These are phyloP conservation scores for Venturia nashicola DNA, from an alignment of 2,329 filamentous ascomycete species.

Conservation along the genomic window DNA sequence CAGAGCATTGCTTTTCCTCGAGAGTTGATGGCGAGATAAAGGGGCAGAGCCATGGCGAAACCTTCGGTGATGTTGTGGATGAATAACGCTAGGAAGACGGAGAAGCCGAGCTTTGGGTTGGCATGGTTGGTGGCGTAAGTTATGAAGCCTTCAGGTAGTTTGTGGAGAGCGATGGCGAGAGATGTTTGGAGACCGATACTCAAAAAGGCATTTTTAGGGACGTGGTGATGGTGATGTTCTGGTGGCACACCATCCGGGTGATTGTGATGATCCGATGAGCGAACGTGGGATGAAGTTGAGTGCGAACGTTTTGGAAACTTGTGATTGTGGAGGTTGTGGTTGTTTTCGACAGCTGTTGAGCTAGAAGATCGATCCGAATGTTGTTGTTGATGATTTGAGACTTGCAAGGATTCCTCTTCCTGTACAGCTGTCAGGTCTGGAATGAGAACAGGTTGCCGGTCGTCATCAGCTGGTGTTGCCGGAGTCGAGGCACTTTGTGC, in stretches of 20 bases:
- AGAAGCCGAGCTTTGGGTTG: slow-evolving; percentile 75
- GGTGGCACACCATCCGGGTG: slow-evolving; percentile 21
- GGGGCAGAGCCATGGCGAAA: slow-evolving; percentile 81
- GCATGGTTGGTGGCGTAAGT: slow-evolving; percentile 97
- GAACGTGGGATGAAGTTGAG: neutral
- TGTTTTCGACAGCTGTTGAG: slow-evolving; percentile 11
- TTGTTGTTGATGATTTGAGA: slow-evolving; percentile 11
- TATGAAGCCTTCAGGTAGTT: slow-evolving; percentile 77
- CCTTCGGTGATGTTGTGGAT: slow-evolving; percentile 98
- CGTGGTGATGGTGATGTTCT: slow-evolving; percentile 71
- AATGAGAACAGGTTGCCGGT: neutral
- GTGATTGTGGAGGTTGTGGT: slow-evolving; percentile 13
- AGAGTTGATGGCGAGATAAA: slow-evolving; percentile 81
- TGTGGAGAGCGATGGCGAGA: slow-evolving; percentile 89
- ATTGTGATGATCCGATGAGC: slow-evolving; percentile 11
- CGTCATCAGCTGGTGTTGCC: neutral
- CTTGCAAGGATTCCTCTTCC: slow-evolving; percentile 3
- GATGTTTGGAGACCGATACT: slow-evolving; percentile 93
- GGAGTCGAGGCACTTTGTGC: neutral
- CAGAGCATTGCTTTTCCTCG: slow-evolving; percentile 73
- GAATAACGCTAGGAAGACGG: slow-evolving; percentile 89
- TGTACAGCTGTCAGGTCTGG: neutral
- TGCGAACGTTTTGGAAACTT: slow-evolving; percentile 10
- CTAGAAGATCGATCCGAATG: slow-evolving; percentile 14
- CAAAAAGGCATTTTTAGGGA: slow-evolving; percentile 85